A percentile compares a stretch with the other conserved stretches of the same genome.
These are phyloP conservation scores for Mimosa pudica DNA, from an alignment of 306 rosid genomes.

Conservation along the genomic window DNA sequence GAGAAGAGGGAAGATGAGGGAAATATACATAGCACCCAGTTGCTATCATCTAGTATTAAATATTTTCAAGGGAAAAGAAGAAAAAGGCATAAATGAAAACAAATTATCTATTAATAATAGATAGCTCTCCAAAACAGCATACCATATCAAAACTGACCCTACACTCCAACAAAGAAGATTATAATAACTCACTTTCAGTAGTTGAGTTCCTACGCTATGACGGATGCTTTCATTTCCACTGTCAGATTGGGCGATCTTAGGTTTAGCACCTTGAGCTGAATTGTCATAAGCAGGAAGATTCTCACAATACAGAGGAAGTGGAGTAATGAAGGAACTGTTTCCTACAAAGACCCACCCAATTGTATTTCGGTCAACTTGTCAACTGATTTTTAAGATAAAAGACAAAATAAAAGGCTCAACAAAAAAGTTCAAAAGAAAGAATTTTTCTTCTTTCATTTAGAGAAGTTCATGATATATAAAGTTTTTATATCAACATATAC, in stretches of 20 bases:
- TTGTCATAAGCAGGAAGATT: slow-evolving; percentile 46
- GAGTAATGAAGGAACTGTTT: slow-evolving; percentile 55
- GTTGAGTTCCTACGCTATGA: slow-evolving; percentile 50
- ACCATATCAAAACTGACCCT: background rate
- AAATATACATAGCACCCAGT: background rate
- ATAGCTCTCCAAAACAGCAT: slow-evolving; percentile 7
- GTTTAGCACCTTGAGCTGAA: slow-evolving; percentile 42
- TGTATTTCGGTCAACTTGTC: slow-evolving; percentile 32
- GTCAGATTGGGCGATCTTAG: slow-evolving; percentile 55
- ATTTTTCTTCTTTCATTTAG: slow-evolving; percentile 10
- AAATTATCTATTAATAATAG: slow-evolving; percentile 15
- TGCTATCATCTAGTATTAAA: slow-evolving; percentile 15
- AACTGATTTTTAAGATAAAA: slow-evolving; percentile 11
- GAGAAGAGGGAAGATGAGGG: too few species aligned
- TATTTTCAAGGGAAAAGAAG: slow-evolving; percentile 8
- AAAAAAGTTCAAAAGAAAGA: background rate
- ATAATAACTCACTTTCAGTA: slow-evolving; percentile 19
- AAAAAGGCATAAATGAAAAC: background rate
- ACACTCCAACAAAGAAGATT: slow-evolving; percentile 20
- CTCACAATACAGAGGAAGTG: slow-evolving; percentile 60
- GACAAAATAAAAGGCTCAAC: slow-evolving; percentile 15
- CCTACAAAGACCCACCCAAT: slow-evolving; percentile 52
- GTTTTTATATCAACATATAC: slow-evolving; percentile 43
- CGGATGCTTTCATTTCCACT: slow-evolving; percentile 39
- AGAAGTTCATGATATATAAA: background rate